Evolutionary conservation across 75 land plant genomes (phyloP).

Genomic region (Cupressus sempervirens): DNA sequence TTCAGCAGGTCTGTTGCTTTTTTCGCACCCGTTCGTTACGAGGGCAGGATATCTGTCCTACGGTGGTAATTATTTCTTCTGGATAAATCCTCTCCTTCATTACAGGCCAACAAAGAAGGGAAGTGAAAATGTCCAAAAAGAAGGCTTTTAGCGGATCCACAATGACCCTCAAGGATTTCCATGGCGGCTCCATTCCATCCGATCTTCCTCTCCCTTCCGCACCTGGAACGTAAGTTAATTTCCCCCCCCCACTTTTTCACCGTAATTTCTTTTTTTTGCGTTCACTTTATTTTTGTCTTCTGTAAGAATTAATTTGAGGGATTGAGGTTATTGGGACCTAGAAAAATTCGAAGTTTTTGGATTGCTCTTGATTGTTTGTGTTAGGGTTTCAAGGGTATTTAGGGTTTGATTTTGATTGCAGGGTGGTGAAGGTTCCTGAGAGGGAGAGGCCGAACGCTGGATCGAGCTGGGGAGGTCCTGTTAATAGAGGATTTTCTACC

Average conservation of each 20-base stretch:
- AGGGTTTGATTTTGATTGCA: neutral
- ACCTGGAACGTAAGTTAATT: slow-evolving; percentile 87
- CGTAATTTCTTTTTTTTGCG: neutral
- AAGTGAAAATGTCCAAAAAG: slow-evolving; percentile 82
- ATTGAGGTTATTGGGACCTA: neutral
- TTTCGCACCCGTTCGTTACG: neutral
- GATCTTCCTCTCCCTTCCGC: slow-evolving; percentile 97
- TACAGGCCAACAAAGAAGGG: neutral
- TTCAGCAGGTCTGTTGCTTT: neutral
- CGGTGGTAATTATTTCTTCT: neutral
- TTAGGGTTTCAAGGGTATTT: neutral
- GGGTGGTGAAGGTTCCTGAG: slow-evolving; percentile 28
- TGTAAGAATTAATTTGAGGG: neutral
- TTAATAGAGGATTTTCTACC: slow-evolving; percentile 41
- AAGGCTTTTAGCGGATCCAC: slow-evolving; percentile 67
- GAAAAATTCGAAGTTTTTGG: neutral
- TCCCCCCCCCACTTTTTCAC: too few relatives aligned
- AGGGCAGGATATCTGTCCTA: neutral
- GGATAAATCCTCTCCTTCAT: neutral
- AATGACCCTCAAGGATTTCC: slow-evolving; percentile 96
- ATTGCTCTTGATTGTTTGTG: neutral
- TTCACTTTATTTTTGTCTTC: slow-evolving; percentile 2
- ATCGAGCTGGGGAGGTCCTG: slow-evolving; percentile 32
- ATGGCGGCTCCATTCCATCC: slow-evolving; percentile 97
- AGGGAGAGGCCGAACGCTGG: slow-evolving; percentile 50